Evolutionary conservation across 306 rosid genomes (phyloP), one percentile per base, ranked within the genome.

Genomic region (Quercus aquifolioides): DNA sequence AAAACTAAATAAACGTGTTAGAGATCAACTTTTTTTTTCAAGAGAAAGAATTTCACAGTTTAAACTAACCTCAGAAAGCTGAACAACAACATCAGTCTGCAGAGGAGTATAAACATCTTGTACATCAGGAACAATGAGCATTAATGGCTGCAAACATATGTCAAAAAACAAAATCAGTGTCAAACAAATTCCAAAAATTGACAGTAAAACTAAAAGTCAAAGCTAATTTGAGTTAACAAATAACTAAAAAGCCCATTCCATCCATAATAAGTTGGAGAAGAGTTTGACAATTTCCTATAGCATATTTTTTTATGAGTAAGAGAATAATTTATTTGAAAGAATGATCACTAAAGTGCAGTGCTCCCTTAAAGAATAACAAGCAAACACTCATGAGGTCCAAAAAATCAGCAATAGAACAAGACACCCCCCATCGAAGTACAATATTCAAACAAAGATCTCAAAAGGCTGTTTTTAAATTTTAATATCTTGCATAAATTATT

Each of bases 71-170:
- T 96, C 98, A 17, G 97, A 85, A 79, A 96, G 90, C 28, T 87
- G 96, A 80, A 96, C 99, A 81, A 93, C 81, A 75, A 96, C 93
- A 76, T 93, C 99, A 78, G 96, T 88, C 86, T 93, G 87, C 86
- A 96, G 80, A 60, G 99, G 99, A 79, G 99, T 96, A 86, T 93
- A 96, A 79, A 96, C 97, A 82, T 96, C 99, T 91, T 88, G 98
- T 78, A 93, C 94, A 77, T 96, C 98, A 74, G 98, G 98, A 80
- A 96, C 98, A 73, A 96, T 93, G 71, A 96, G 99, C 99, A 96
- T 96, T 89, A 93, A 62, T 5, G 98, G 96, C 99, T 96, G 84
- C 87, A 89, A 79, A 85, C 55, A 69, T 0, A 51, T 30, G 31
- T 70, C 76, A 63, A 68, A 87, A 76, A 78, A 33, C 76, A 79